Evolutionary conservation across 129 eudicot genomes (phyloP), one percentile per base, ranked within the genome.

Genomic region (Sambucus nigra): DNA sequence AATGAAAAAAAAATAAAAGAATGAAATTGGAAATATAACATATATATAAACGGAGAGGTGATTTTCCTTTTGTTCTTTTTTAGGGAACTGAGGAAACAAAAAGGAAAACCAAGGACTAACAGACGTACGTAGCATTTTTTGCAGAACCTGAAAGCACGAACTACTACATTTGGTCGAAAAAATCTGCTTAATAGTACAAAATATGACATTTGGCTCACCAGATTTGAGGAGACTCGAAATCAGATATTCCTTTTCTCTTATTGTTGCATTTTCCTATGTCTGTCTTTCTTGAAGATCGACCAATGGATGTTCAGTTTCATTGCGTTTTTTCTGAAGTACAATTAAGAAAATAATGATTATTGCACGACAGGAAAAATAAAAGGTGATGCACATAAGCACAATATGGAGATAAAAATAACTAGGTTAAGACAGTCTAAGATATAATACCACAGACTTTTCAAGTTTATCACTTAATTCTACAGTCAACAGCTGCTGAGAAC

Each of bases 281-380:
- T 82, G 94, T 50, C 64, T 80, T 68, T 92, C 99, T 80, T 92
- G 96, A 62, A 92, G 94, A 68, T 86, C 96, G 62, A 77, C 70
- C 70, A 86, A 75, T 17, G 94, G 68, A 66, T 86, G 70, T 67
- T 86, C 96, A 61, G 96, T 92, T 82, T 92, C 94, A 53, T 82
- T 82, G 38, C 86, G 94, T 75, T 86, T 92, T 74, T 67, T 86
- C 96, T 92, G n/a, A n/a, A n/a, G n/a, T n/a, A 85, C 55, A 8
- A 35, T 8, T 55, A 46, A 5, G 20, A 40, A 32, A 47, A 51
- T 38, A 26, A 41, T 54, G 26, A 55, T 58, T 55, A 64, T 44
- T 68, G 18, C 24, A n/a, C 25, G 49, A 46, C 5, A 38, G 1
- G 13, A 48, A 65, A 25, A 1, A 5, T 16, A 47, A 46, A 40